phyloP scores from a whole-genome alignment of 1,139 yeast genomes.

The Geotrichum cucujoidarum region DNA sequence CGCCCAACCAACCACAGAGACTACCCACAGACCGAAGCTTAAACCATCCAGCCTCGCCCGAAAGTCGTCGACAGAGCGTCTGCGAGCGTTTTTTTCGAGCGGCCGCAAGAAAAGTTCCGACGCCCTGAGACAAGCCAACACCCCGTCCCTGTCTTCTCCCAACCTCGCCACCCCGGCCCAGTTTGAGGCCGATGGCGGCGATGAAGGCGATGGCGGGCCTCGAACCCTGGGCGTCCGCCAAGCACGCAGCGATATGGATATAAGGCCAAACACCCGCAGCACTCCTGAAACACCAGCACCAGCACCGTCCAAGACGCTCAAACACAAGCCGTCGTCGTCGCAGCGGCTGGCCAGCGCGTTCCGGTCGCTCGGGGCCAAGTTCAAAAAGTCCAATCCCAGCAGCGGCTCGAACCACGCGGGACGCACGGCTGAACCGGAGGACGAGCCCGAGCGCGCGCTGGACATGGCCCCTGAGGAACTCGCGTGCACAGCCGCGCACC shows the following conservation, averaged over 20 bases:
- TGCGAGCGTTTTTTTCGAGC: no score
- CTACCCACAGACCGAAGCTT: no score
- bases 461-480: neutral
- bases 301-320: constrained; percentile 1
- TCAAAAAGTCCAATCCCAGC: constrained; percentile 1
- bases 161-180: no score
- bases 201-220: no score
- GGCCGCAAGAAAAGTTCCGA: no score
- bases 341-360: constrained; percentile 3
- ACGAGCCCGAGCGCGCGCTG: neutral
- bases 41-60: no score
- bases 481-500: neutral
- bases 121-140: neutral
- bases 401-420: no score
- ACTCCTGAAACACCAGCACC: neutral
- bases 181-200: no score
- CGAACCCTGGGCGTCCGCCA: neutral
- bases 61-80: no score
- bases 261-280: neutral
- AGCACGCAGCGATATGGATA: neutral
- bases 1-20: no score
- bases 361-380: neutral
- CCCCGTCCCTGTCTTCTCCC: neutral
- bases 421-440: neutral
- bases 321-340: constrained; percentile 4